A percentile compares a stretch with the other conserved stretches of the same genome.
Evolutionary conservation across 495 filamentous ascomycete genomes (phyloP).

Genomic region (Penicillium coprophilum): DNA sequence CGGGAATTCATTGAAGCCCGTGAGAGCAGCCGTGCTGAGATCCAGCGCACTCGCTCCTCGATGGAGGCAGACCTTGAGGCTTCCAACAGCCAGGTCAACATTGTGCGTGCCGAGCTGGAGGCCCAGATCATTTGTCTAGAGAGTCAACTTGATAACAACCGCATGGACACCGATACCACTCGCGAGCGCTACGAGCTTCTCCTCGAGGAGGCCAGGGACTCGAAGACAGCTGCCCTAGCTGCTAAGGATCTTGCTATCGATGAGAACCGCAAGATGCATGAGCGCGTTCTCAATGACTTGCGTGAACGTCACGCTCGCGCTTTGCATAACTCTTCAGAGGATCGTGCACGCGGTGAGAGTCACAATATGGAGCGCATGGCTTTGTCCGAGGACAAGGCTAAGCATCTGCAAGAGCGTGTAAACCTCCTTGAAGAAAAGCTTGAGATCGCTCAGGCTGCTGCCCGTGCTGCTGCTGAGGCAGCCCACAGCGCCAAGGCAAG

Average conservation of each 20-base stretch:
- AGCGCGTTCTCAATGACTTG: conserved; percentile 63
- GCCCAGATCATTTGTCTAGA: conserved; percentile 66
- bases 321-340: conserved; percentile 67
- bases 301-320: conserved; percentile 70
- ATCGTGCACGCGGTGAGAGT: conserved; percentile 66
- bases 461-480: conserved; percentile 78
- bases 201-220: conserved; percentile 69
- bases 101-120: conserved; percentile 74
- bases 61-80: conserved; percentile 77
- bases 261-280: conserved; percentile 67
- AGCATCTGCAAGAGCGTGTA: conserved; percentile 78
- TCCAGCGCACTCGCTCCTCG: conserved; percentile 72
- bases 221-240: conserved; percentile 49
- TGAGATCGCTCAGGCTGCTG: conserved; percentile 86
- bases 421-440: conserved; percentile 83
- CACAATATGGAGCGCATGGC: conserved; percentile 68
- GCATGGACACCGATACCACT: conserved; percentile 69
- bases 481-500: conserved; percentile 64
- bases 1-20: conserved; percentile 80
- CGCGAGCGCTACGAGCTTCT: conserved; percentile 72
- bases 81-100: conserved; percentile 79
- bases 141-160: conserved; percentile 67
- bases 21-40: conserved; percentile 71
- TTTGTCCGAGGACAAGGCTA: conserved; percentile 74
- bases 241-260: conserved; percentile 62